phyloP scores from a whole-genome alignment of 106 monocot species.

The Dendrobium officinale region DNA sequence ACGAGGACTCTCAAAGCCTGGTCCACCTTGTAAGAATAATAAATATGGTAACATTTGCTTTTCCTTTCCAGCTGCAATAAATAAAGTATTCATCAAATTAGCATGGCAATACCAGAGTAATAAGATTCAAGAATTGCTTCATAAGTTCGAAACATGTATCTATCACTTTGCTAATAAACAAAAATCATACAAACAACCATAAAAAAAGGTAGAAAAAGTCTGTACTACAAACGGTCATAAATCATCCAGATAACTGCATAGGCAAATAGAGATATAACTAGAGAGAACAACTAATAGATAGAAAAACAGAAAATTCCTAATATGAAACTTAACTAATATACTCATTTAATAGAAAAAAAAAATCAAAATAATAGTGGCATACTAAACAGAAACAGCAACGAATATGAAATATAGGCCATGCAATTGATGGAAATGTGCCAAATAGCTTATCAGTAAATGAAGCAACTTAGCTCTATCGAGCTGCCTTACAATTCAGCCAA shows the following conservation, averaged over 20 bases:
- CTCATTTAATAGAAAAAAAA: too few relatives aligned
- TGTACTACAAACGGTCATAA: neutral
- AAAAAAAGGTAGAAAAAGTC: neutral
- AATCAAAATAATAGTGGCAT: too few relatives aligned
- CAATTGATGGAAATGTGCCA: too few relatives aligned
- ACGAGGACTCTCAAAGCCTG: slow-evolving; percentile 92
- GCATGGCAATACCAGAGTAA: neutral
- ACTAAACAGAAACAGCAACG: too few relatives aligned
- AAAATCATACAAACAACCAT: neutral
- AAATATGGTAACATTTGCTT: slow-evolving; percentile 60
- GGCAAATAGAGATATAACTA: neutral
- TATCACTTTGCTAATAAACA: neutral
- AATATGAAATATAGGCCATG: too few relatives aligned
- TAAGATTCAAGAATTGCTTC: neutral
- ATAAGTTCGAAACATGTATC: neutral
- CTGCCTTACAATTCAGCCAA: neutral
- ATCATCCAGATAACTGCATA: neutral
- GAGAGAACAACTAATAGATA: neutral
- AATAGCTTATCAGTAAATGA: too few relatives aligned
- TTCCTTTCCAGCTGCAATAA: slow-evolving; percentile 72
- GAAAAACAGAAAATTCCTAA: neutral
- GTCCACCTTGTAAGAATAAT: slow-evolving; percentile 88
- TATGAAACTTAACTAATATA: too few relatives aligned
- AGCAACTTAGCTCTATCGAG: neutral
- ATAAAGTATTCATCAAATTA: neutral